Evolutionary conservation across 768 basidiomycete species (phyloP).

Genomic region (Naganishia onofrii): DNA sequence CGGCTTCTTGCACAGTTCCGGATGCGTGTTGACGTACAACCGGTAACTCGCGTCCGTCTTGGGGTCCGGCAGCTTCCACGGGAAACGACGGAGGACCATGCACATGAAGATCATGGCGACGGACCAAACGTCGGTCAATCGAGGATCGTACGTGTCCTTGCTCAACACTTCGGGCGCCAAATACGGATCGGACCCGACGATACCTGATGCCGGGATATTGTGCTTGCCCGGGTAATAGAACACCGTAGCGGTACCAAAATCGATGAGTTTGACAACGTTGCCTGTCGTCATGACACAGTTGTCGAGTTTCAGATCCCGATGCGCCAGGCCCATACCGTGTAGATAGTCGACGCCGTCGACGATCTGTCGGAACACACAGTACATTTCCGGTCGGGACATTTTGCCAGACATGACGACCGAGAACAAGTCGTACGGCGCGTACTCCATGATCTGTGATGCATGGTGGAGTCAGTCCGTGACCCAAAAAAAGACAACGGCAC

Average conservation of each 20-base stretch:
- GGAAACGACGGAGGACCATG: constrained; percentile 95
- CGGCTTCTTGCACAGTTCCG: constrained; percentile 66
- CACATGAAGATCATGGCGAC: constrained; percentile 98
- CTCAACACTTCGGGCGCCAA: constrained; percentile 91
- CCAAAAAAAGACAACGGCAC: background rate
- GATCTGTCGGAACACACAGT: constrained; percentile 98
- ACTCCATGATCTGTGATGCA: constrained; percentile 85
- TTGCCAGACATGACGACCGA: constrained; percentile 99
- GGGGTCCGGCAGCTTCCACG: constrained; percentile 96
- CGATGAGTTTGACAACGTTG: constrained; percentile 96
- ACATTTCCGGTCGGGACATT: constrained; percentile 97
- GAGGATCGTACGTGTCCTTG: constrained; percentile 80
- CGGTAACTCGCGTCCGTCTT: constrained; percentile 89
- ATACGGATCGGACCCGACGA: constrained; percentile 97
- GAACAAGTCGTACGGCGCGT: constrained; percentile 96
- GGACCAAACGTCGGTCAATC: constrained; percentile 98
- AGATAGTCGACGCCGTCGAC: constrained; percentile 97
- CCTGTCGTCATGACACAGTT: constrained; percentile 98
- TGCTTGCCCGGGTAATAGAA: constrained; percentile 96
- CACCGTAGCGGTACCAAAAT: constrained; percentile 99
- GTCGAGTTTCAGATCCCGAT: constrained; percentile 97
- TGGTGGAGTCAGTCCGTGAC: background rate
- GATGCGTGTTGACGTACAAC: constrained; percentile 88
- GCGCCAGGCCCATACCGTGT: constrained; percentile 94
- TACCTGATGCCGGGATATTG: constrained; percentile 71